These are phyloP conservation scores for Rhododendron mucronatum DNA, from an alignment of 148 eudicot genomes.

Conservation along the genomic window DNA sequence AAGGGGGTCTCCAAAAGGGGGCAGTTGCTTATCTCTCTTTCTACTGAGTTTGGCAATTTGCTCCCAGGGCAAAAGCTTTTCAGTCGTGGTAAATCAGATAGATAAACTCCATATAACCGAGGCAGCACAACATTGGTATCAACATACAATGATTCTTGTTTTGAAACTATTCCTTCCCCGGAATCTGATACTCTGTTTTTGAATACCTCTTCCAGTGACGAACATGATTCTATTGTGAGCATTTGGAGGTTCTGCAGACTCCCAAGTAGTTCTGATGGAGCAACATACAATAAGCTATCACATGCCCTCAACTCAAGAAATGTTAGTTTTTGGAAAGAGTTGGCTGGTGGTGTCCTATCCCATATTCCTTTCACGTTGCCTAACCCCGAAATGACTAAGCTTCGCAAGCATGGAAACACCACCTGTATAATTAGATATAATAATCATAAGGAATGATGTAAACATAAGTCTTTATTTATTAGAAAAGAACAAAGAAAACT, in stretches of 20 bases:
- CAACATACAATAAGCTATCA: background rate
- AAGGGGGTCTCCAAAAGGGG: background rate
- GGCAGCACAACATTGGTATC: background rate
- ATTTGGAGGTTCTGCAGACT: background rate
- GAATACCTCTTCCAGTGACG: background rate
- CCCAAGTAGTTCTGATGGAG: background rate
- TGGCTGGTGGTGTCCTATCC: background rate
- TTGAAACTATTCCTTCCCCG: background rate
- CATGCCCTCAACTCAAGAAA: rapidly evolving
- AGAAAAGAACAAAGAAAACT: no score
- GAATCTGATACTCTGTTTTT: background rate
- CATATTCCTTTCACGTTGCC: background rate
- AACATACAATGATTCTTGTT: background rate
- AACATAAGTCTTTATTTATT: no score
- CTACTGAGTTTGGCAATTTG: background rate
- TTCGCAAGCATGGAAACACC: background rate
- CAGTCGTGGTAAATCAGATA: background rate
- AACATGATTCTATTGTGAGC: background rate
- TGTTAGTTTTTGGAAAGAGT: background rate
- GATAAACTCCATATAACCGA: background rate
- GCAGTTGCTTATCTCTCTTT: background rate
- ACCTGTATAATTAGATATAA: background rate
- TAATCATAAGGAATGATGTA: background rate
- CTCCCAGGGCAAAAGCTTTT: background rate
- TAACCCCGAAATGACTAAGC: rapidly evolving